Evolutionary conservation across 768 basidiomycete genomes (phyloP).

Genomic region (Phlebiopsis flavidoalba): DNA sequence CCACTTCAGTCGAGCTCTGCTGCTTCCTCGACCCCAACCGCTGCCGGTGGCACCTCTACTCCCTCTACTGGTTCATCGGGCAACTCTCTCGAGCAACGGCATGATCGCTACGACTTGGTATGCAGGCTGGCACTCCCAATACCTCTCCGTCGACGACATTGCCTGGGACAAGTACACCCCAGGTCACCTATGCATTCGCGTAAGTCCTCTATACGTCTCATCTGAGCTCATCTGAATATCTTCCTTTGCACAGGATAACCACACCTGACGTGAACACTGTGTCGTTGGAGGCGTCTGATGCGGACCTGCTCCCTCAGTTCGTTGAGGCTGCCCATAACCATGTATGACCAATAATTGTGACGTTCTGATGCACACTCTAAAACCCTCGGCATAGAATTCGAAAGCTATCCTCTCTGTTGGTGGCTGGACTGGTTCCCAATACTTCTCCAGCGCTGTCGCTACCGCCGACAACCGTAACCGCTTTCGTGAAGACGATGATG

Average conservation of each 20-base stretch:
- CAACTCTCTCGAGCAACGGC: constrained; percentile 8
- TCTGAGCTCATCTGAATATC: neutral
- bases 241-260: constrained; percentile 23
- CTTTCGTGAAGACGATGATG: constrained; percentile 56
- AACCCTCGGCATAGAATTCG: constrained; percentile 37
- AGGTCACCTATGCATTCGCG: constrained; percentile 68
- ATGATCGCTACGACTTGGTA: constrained; percentile 55
- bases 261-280: constrained; percentile 29
- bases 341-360: constrained; percentile 18
- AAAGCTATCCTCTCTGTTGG: constrained; percentile 59
- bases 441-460: constrained; percentile 57
- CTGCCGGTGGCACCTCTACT: constrained; percentile 5
- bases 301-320: constrained; percentile 48
- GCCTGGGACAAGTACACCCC: constrained; percentile 65
- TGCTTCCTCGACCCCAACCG: constrained; percentile 6
- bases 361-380: neutral
- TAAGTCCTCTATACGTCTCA: constrained; percentile 20
- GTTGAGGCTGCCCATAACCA: constrained; percentile 39
- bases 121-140: constrained; percentile 55
- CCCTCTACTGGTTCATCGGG: neutral
- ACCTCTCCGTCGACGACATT: constrained; percentile 48
- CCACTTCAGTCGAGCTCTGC: constrained; percentile 5
- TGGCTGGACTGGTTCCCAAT: constrained; percentile 63
- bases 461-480: constrained; percentile 50
- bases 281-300: constrained; percentile 38